Evolutionary conservation across 371 early-diverging fungal genomes (phyloP), one percentile per base, ranked within the genome.

Genomic region (Mortierella sp.): DNA sequence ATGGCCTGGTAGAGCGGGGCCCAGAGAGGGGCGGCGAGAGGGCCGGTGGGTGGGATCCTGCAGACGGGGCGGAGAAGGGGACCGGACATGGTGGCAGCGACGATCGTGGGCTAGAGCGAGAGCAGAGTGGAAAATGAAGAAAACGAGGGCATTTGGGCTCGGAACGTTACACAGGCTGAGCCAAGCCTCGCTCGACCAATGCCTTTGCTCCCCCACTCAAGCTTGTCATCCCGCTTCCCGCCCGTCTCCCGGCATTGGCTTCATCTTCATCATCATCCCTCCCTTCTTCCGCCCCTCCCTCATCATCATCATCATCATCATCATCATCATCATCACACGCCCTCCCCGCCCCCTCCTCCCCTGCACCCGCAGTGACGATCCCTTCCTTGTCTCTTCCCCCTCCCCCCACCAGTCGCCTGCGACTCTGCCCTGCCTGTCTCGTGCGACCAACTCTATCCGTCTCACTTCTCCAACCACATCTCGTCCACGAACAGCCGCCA

Each of bases 321-420:
- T 21, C 49, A 31, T 37, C 45, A 2, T 37, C 22, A 1, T 34
- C 31, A 24, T 24, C 21, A 28, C 3, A 24, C 28, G 14, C 17
- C 25, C 54, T 10, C 34, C 43, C 40, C 43, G 43, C 34, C 28
- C 19, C 47, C 28, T 14, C 46, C 46, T 37, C 47, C 28, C 24
- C 45, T 37, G 29, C 54, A 16, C 28, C 49, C 49, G 28, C 47
- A 39, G 34, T 60, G 48, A 66, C 67, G 67, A 66, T 54, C 67
- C 67, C 47, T 59, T 57, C 67, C 60, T 22, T 46, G 4, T 46
- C 22, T 46, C 13, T 34, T 34, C 34, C 10, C 44, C 16, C 21
- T 21, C 44, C 21, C 16, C 6, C 29, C 21, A 14, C 45, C 51
- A 3, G 21, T 49, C 17, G n/a, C n/a, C n/a, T n/a, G n/a, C n/a